Evolutionary conservation across 1,284 basidiomycete species (phyloP), one percentile per base, ranked within the genome.

Genomic region (Coniferiporia weirii): DNA sequence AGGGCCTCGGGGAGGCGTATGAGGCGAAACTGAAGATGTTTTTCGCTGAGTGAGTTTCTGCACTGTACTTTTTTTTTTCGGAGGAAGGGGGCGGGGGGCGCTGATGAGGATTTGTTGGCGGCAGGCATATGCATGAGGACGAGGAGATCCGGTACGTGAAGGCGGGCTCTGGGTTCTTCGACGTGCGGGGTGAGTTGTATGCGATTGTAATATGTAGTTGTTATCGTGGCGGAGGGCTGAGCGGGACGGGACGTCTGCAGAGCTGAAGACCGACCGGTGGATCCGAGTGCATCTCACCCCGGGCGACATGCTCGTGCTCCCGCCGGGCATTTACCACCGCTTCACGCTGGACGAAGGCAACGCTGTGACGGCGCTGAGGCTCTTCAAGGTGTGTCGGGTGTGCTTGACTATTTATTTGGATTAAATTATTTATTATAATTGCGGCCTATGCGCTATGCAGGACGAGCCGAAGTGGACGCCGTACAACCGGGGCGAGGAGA

Each of bases 141-240:
- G 92, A 95, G 70, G 93, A 95, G 73, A 94, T 94, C 65, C 79
- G 93, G 15, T 96, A 90, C 69, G 85, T 95, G 64, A 77, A 91
- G 45, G 79, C 80, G 0, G 93, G 93, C 6, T 84, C 82, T 49
- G 92, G 92, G 0, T 96, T 84, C 76, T 95, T 95, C 67, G 92
- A 94, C 64, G 80, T 93, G 35, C 80, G 90, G 61, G 87, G 89
- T 87, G 61, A 62, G 81, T 66, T 12, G 12, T 40, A 40, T 15
- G 9, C 15, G 38, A 9, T 40, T 40, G 38, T 40, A 10, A 15
- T 38, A 12, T 40, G 9, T 9, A 40, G 3, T 10, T 7, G 38
- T 4, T n/a, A 40, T 40, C 38, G 38, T 15, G 27, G 27, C n/a
- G n/a, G 27, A 5, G 5, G 27, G 27, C 27, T 27, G 27, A 27